These are phyloP conservation scores for Corymbia calophylla DNA, from an alignment of 441 rosid genomes.

Conservation along the genomic window DNA sequence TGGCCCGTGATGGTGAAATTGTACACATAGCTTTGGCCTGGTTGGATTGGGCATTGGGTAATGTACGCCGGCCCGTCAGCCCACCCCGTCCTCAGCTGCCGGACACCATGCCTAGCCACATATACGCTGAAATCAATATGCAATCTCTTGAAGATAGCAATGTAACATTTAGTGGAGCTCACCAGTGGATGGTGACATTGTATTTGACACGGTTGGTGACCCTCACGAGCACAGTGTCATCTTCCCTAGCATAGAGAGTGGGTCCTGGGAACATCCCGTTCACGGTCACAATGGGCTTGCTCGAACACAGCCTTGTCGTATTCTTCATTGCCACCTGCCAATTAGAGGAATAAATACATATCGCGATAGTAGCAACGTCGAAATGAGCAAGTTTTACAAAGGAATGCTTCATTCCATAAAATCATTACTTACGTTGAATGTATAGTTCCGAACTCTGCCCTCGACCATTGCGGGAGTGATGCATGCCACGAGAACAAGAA, in stretches of 20 bases:
- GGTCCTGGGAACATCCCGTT: neutral
- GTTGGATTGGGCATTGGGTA: neutral
- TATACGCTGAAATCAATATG: neutral
- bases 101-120: neutral
- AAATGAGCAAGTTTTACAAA: neutral
- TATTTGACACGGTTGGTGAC: neutral
- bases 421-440: neutral
- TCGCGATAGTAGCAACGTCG: neutral
- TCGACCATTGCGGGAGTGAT: conserved; percentile 35
- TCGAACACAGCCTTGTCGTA: neutral
- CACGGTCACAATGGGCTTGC: neutral
- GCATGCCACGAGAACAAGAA: conserved; percentile 38
- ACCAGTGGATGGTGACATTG: neutral
- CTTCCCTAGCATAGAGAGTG: neutral
- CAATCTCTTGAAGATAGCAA: neutral
- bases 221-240: neutral
- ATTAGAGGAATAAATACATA: neutral
- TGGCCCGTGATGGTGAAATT: neutral
- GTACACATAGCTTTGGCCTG: neutral
- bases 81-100: neutral
- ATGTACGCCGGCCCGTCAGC: neutral
- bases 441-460: neutral
- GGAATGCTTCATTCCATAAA: neutral
- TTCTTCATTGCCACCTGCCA: neutral
- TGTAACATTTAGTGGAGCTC: neutral